Evolutionary conservation across 208 protist genomes (phyloP), one percentile per base, ranked within the genome.

Genomic region (Acanthamoeba healyi): DNA sequence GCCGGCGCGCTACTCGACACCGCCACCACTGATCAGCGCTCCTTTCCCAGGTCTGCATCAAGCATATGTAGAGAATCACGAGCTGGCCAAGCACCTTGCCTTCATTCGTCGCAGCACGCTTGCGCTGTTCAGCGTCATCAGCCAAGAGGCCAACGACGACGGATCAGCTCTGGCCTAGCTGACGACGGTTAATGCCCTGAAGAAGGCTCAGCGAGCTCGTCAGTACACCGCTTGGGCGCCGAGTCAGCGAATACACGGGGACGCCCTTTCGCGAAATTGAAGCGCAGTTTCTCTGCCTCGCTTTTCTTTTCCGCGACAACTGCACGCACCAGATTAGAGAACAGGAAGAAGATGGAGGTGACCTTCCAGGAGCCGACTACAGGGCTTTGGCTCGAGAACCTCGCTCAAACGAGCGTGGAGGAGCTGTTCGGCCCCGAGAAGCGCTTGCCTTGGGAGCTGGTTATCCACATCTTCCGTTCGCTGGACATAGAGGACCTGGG

Each of bases 121-220:
- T 0, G 77, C 77, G 6, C 46, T 86, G 44, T 86, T 86, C n/a
- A 86, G 34, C 44, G 77, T 86, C 6, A 86, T 86, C 40, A 82
- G 72, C 44, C 77, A 86, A 24, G 44, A 86, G 15, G 1, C 61
- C 36, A 36, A 5, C 29, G 61, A 67, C 61, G 61, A 54, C n/a
- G n/a, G n/a, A n/a, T n/a, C n/a, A n/a, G n/a, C n/a, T n/a, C n/a
- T n/a, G n/a, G n/a, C n/a, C n/a, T n/a, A n/a, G n/a, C n/a, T n/a
- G n/a, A n/a, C n/a, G n/a, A n/a, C n/a, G 54, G 22, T n/a, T 24
- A 54, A 54, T 54, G 1, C 17, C 49, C 49, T 54, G 22, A 3
- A 51, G 14, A 5, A 9, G 44, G 12, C n/a, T n/a, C n/a, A n/a
- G n/a, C n/a, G n/a, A n/a, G n/a, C n/a, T n/a, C n/a, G n/a, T n/a